Percentiles rank a stretch among this genome's conserved stretches.
Evolutionary conservation across 2,329 filamentous ascomycete genomes (phyloP).

Genomic region (Chrysoporthe puriensis): DNA sequence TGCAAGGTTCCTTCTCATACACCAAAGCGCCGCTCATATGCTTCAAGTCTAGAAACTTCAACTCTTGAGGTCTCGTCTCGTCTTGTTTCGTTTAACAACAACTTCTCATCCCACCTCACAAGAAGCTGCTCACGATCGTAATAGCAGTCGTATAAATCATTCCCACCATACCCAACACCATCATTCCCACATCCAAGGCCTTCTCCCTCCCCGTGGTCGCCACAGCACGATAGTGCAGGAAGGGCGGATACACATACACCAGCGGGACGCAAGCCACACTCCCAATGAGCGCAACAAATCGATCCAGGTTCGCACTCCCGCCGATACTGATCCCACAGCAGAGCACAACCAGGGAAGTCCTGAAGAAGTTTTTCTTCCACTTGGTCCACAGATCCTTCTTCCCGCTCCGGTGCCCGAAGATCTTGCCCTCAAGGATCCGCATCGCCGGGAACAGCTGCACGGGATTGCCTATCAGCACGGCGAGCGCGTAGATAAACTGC

Average conservation of each 20-base stretch:
- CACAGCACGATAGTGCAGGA: constrained; percentile 69
- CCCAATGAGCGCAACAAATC: constrained; percentile 75
- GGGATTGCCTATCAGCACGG: constrained; percentile 73
- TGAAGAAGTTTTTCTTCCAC: constrained; percentile 76
- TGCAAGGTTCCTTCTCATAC: background rate
- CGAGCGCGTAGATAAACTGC: constrained; percentile 74
- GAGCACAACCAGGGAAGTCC: constrained; percentile 58
- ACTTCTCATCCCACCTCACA: constrained; percentile 25
- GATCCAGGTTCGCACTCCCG: constrained; percentile 71
- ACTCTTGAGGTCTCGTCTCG: background rate
- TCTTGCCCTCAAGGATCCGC: constrained; percentile 68
- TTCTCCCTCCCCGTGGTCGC: constrained; percentile 61
- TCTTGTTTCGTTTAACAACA: background rate
- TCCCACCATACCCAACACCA: constrained; percentile 64
- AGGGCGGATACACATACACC: constrained; percentile 77
- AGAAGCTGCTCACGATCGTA: constrained; percentile 54
- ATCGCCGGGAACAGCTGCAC: constrained; percentile 77
- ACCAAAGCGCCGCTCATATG: constrained; percentile 16
- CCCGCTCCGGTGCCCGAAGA: constrained; percentile 71
- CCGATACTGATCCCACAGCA: constrained; percentile 65
- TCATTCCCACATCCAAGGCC: constrained; percentile 63
- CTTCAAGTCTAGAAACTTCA: background rate
- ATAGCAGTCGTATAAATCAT: constrained; percentile 74
- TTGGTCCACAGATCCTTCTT: constrained; percentile 68
- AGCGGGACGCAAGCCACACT: constrained; percentile 75